A percentile compares a stretch with the other conserved stretches of the same genome.
phyloP scores from a whole-genome alignment of 148 eudicot genomes.

The Polygonum maritimum region DNA sequence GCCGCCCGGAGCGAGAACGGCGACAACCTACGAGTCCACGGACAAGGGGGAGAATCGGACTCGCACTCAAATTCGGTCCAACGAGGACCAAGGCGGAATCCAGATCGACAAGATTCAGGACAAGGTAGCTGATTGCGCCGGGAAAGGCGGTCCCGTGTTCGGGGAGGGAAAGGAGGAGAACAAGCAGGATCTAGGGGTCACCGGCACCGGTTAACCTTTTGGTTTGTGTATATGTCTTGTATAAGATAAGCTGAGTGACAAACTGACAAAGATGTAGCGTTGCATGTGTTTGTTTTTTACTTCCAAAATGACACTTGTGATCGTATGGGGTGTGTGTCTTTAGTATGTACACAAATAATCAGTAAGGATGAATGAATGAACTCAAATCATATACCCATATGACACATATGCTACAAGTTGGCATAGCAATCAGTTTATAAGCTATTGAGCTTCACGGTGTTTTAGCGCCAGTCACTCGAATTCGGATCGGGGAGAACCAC shows the following conservation, averaged over 20 bases:
- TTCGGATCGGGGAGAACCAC: too few relatives aligned
- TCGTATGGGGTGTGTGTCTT: neutral
- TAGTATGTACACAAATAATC: neutral
- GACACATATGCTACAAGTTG: too few relatives aligned
- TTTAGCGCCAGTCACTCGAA: too few relatives aligned
- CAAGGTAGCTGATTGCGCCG: constrained; percentile 70
- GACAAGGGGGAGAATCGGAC: constrained; percentile 14
- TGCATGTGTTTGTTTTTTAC: too few relatives aligned
- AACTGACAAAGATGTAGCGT: too few relatives aligned
- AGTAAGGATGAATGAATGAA: too few relatives aligned
- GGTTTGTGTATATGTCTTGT: too few relatives aligned
- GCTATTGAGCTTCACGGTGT: too few relatives aligned
- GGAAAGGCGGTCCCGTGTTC: constrained; percentile 62
- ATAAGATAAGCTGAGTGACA: too few relatives aligned
- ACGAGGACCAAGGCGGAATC: constrained; percentile 52
- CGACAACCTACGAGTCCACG: constrained; percentile 31
- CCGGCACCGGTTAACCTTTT: constrained; percentile 37
- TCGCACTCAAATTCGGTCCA: constrained; percentile 18
- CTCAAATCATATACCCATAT: too few relatives aligned
- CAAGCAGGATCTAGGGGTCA: constrained; percentile 53
- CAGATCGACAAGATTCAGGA: constrained; percentile 60
- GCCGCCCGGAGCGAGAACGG: constrained; percentile 31
- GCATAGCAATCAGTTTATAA: too few relatives aligned
- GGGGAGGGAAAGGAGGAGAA: constrained; percentile 52
- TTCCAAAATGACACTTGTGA: too few relatives aligned